Conservation (phyloP, 495 filamentous ascomycete genomes). For the Paragyromitra xinjiangensis region DNA sequence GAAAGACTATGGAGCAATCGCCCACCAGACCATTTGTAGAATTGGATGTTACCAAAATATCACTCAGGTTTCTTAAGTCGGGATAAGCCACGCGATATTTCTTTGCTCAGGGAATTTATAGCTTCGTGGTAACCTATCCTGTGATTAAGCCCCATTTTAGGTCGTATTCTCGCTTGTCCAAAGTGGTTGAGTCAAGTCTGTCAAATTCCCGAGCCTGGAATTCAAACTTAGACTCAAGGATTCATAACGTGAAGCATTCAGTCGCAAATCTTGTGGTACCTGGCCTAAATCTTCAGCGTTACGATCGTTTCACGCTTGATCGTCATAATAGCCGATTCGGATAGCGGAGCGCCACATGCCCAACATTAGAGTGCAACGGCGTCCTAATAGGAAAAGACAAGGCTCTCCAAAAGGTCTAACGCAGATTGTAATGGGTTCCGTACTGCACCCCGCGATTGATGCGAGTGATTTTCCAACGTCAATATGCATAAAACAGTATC, state of each 20-base stretch:
- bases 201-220: conserved; percentile 11
- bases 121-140: conserved; percentile 8
- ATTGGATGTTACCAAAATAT: conserved; percentile 18
- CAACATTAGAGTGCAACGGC: conserved; percentile 31
- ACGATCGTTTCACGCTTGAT: conserved; percentile 27
- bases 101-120: neutral
- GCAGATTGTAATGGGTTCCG: conserved; percentile 49
- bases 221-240: conserved; percentile 5
- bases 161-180: conserved; percentile 1
- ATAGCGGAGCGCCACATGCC: conserved; percentile 36
- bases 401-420: conserved; percentile 43
- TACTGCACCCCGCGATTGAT: conserved; percentile 52
- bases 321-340: conserved; percentile 35
- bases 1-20: neutral
- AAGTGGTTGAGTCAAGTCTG: neutral
- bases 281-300: conserved; percentile 12
- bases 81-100: conserved; percentile 8
- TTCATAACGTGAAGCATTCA: conserved; percentile 18
- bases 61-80: conserved; percentile 18
- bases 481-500: conserved; percentile 44
- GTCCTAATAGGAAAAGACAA: conserved; percentile 24
- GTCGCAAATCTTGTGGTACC: conserved; percentile 17
- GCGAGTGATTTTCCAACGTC: conserved; percentile 49
- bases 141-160: neutral
- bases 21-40: conserved; percentile 14